Conservation (phyloP, 352 stramenopile genomes). For the Pythium periplocum region DNA sequence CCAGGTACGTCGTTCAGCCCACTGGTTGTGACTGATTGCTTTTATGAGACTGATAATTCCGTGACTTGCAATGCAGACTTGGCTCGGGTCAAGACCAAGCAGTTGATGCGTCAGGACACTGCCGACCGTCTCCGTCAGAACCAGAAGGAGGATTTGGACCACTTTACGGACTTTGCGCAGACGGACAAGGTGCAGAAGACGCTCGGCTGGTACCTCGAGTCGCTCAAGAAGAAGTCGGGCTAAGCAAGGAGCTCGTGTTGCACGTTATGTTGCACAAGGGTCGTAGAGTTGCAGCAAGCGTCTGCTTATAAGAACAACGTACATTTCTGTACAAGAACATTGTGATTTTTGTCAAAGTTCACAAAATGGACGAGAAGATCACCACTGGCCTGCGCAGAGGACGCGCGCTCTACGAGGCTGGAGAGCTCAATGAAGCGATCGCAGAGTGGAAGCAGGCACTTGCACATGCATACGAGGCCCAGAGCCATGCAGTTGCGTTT, state of each 20-base stretch:
- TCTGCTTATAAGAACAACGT: slow-evolving; percentile 8
- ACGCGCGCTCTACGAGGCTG: slow-evolving; percentile 27
- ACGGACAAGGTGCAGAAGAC: slow-evolving; percentile 83
- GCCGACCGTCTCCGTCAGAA: slow-evolving; percentile 44
- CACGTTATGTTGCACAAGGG: too few species aligned
- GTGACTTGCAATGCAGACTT: slow-evolving; percentile 26
- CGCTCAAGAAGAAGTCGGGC: slow-evolving; percentile 65
- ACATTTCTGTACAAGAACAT: slow-evolving; percentile 3
- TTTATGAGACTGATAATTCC: neutral
- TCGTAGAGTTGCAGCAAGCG: neutral
- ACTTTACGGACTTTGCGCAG: slow-evolving; percentile 68
- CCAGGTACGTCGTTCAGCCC: slow-evolving; percentile 31
- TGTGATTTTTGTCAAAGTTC: neutral
- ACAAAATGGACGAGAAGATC: slow-evolving; percentile 11
- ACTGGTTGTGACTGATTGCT: neutral
- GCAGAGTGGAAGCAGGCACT: slow-evolving; percentile 49
- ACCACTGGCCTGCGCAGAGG: slow-evolving; percentile 17
- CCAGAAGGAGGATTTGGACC: slow-evolving; percentile 57
- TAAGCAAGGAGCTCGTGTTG: neutral
- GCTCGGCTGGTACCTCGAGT: slow-evolving; percentile 69
- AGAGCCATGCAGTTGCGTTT: slow-evolving; percentile 56
- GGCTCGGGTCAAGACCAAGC: slow-evolving; percentile 71
- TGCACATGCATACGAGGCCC: slow-evolving; percentile 31
- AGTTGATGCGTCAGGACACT: slow-evolving; percentile 70
- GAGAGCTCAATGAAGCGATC: slow-evolving; percentile 27